A percentile compares a stretch with the other conserved stretches of the same genome.
phyloP scores from a whole-genome alignment of 306 rosid genomes.

The Fragaria ananassa region DNA sequence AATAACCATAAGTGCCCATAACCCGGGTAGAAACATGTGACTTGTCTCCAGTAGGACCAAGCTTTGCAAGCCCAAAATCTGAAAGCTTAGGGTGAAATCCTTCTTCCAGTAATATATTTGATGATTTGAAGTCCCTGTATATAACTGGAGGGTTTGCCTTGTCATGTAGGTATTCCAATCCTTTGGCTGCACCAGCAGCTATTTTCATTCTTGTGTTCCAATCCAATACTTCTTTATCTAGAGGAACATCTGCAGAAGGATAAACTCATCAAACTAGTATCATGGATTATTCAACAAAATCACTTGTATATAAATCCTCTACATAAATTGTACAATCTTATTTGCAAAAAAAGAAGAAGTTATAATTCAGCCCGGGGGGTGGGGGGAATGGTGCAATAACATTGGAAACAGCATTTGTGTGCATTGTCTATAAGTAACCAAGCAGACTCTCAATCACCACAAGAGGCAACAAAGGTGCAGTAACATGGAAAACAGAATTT shows the following conservation, averaged over 20 bases:
- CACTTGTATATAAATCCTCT: not conserved
- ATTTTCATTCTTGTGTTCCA: constrained; percentile 92
- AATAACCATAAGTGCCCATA: constrained; percentile 93
- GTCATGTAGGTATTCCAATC: constrained; percentile 85
- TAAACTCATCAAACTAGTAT: not conserved
- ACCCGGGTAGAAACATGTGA: constrained; percentile 91
- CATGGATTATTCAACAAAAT: not conserved
- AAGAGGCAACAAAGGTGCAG: too few species aligned
- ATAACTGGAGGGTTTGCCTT: constrained; percentile 89
- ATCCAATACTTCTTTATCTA: constrained; percentile 75
- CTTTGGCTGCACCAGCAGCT: constrained; percentile 89
- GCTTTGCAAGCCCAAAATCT: constrained; percentile 94
- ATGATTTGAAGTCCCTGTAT: constrained; percentile 88
- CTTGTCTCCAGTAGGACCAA: constrained; percentile 89
- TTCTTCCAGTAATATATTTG: constrained; percentile 83
- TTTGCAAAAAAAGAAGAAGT: not conserved
- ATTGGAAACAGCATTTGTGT: too few species aligned
- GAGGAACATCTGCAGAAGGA: constrained; percentile 61
- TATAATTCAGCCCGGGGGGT: not conserved
- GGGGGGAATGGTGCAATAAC: too few species aligned
- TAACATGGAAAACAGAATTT: too few species aligned
- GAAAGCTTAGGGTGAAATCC: constrained; percentile 86
- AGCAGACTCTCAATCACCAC: too few species aligned
- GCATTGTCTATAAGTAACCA: too few species aligned
- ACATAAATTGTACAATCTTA: not conserved